These are phyloP conservation scores for Argentina anserina DNA, from an alignment of 306 rosid genomes.

Conservation along the genomic window DNA sequence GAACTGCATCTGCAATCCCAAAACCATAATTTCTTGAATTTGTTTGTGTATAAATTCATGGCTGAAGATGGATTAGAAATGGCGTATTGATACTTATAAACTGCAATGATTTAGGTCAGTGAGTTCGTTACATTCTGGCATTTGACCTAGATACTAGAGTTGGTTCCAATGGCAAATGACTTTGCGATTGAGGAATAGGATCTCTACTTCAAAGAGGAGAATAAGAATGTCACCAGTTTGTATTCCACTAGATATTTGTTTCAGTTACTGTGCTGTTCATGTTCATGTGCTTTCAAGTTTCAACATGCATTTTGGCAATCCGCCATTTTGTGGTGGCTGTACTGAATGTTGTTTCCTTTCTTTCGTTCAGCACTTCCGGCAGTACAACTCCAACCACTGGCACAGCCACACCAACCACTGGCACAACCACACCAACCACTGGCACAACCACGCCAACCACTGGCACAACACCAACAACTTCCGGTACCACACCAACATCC, in stretches of 20 bases:
- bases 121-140: neutral
- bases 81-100: neutral
- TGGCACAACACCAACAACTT: constrained; percentile 14
- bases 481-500: constrained; percentile 1
- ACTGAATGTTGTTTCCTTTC: neutral
- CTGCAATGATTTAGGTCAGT: neutral
- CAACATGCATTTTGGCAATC: neutral
- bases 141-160: neutral
- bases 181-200: neutral
- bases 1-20: neutral
- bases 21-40: neutral
- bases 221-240: neutral
- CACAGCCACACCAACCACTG: constrained; percentile 27
- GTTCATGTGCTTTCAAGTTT: neutral
- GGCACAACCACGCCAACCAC: constrained; percentile 23
- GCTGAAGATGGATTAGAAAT: neutral
- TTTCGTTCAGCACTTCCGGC: constrained; percentile 39
- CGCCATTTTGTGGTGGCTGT: neutral
- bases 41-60: neutral
- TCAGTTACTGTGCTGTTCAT: neutral
- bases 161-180: neutral
- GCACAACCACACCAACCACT: constrained; percentile 32
- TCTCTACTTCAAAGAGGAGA: neutral
- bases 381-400: constrained; percentile 46
- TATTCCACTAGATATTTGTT: neutral